Conservation (phyloP, 352 stramenopile species). For the Elongisporangium anandrum region DNA sequence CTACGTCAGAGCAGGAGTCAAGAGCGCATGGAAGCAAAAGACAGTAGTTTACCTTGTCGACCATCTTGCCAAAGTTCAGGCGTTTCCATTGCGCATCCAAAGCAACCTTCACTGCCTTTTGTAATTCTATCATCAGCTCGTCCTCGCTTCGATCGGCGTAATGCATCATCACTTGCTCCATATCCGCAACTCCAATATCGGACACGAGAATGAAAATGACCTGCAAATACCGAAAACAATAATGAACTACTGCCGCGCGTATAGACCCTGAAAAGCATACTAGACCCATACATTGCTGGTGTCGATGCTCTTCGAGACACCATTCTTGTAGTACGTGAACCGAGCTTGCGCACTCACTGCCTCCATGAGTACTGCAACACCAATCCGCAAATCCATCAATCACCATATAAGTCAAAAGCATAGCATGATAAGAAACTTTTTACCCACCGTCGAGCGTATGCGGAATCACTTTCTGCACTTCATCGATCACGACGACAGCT, state of each 20-base stretch:
- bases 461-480: constrained; percentile 90
- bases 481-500: constrained; percentile 88
- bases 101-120: constrained; percentile 73
- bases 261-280: constrained; percentile 1
- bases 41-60: constrained; percentile 54
- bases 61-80: constrained; percentile 89
- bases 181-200: constrained; percentile 81
- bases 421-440: constrained; percentile 2
- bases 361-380: constrained; percentile 62
- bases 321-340: constrained; percentile 76
- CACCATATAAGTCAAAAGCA: not conserved
- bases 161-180: constrained; percentile 83
- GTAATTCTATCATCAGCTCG: constrained; percentile 37
- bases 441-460: constrained; percentile 82
- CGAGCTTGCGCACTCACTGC: constrained; percentile 63
- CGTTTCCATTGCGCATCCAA: constrained; percentile 84
- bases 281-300: constrained; percentile 52
- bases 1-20: not conserved
- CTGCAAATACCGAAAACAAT: constrained; percentile 16
- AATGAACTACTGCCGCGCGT: not conserved
- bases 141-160: constrained; percentile 70
- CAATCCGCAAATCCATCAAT: not conserved
- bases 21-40: not conserved
- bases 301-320: constrained; percentile 56
- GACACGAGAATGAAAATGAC: constrained; percentile 89